Evolutionary conservation across 495 filamentous ascomycete species (phyloP), one percentile per base, ranked within the genome.

Genomic region (Hypoxylon trugodes): DNA sequence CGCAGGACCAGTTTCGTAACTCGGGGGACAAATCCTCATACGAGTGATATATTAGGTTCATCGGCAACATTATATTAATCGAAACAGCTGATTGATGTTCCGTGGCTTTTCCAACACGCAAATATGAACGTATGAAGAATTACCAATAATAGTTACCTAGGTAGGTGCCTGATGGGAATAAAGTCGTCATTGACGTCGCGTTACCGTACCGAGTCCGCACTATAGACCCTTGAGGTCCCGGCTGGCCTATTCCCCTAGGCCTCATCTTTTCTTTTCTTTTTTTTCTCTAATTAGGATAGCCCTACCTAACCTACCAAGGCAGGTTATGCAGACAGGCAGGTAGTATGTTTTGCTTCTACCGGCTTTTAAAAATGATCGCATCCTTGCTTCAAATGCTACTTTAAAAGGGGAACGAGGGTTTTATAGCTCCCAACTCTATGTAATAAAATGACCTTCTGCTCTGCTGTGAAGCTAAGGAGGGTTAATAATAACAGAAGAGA

Each of bases 311-410:
- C n/a, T n/a, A n/a, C n/a, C n/a, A n/a, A n/a, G n/a, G n/a, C n/a
- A n/a, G n/a, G n/a, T n/a, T n/a, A n/a, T n/a, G n/a, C n/a, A n/a
- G n/a, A n/a, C 3, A 52, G 19, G 37, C 45, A 51, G 56, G 45
- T 42, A 47, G 36, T 43, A 15, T 37, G 1, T 38, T 30, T 16
- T n/a, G n/a, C n/a, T n/a, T 43, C 32, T 25, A 38, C 61, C 40
- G 46, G 25, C 47, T 25, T 51, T 58, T 21, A 16, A n/a, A 32
- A 59, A 66, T 45, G 43, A 46, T 28, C 12, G 18, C 43, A 30
- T 45, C 60, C 22, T 59, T 37, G 40, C 12, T 40, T 65, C 41
- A 37, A 65, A 46, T 55, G 33, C 36, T 51, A 59, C 49, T 13
- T n/a, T n/a, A n/a, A 60, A 59, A 59, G 18, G 42, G 33, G 26